Percentiles rank a stretch among this genome's conserved stretches.
These are phyloP conservation scores for Cyberlindnera japonica DNA, from an alignment of 805 yeast genomes.

Conservation along the genomic window DNA sequence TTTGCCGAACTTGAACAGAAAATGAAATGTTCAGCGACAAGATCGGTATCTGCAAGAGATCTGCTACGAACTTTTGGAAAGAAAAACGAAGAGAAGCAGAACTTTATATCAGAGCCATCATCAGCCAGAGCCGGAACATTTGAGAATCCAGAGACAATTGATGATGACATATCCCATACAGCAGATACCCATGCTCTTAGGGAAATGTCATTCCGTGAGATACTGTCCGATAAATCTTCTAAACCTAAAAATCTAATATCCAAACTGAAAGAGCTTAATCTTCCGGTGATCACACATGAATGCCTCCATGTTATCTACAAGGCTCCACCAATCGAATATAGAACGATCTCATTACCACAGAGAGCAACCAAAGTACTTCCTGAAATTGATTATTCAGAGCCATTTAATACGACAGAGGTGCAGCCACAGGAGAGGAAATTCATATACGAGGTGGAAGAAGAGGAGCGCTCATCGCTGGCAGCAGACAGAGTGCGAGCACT, in stretches of 20 bases:
- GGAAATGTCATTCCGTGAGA: constrained; percentile 12
- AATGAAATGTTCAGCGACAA: constrained; percentile 14
- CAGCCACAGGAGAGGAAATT: neutral
- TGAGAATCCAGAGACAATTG: neutral
- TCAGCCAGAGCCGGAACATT: neutral
- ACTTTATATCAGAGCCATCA: neutral
- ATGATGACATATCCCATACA: constrained; percentile 1
- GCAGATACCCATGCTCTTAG: constrained; percentile 1
- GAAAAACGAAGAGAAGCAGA: no score
- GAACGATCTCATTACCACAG: constrained; percentile 3
- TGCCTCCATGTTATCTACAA: constrained; percentile 17
- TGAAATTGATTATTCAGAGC: neutral
- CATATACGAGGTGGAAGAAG: neutral
- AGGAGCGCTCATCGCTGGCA: constrained; percentile 3
- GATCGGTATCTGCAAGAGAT: constrained; percentile 21
- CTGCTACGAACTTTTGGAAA: constrained; percentile 13
- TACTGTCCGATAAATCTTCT: constrained; percentile 7
- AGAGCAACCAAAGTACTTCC: neutral
- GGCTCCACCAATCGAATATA: constrained; percentile 2
- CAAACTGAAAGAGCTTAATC: constrained; percentile 19
- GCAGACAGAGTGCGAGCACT: constrained; percentile 2
- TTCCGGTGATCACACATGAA: constrained; percentile 13
- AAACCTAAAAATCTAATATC: constrained; percentile 17
- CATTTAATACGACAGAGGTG: neutral
- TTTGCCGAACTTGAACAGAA: constrained; percentile 23